These are phyloP conservation scores for Umbelopsis ramanniana DNA, from an alignment of 192 early-diverging fungal genomes.

Conservation along the genomic window DNA sequence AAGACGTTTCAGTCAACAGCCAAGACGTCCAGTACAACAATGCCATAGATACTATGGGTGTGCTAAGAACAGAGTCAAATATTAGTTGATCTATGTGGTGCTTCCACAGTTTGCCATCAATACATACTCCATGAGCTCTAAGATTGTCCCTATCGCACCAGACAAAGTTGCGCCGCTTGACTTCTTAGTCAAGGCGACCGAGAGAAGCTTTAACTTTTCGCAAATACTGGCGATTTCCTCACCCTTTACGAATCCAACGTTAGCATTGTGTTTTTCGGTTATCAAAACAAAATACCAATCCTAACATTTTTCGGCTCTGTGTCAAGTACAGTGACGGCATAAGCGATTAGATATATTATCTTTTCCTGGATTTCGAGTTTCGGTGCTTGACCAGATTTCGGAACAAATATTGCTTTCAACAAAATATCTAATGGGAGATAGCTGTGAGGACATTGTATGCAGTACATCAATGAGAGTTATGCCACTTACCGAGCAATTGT, in stretches of 20 bases:
- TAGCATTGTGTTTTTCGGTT: too few species aligned
- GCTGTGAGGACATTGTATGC: not conserved
- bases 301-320: conserved; percentile 34
- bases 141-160: conserved; percentile 26
- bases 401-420: conserved; percentile 54
- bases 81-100: not conserved
- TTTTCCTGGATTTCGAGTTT: conserved; percentile 61
- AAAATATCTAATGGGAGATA: conserved; percentile 44
- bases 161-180: conserved; percentile 18
- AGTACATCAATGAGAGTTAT: not conserved
- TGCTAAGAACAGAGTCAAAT: conserved; percentile 32
- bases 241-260: not conserved
- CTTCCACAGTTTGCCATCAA: not conserved
- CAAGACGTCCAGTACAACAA: conserved; percentile 67
- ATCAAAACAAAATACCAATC: not conserved
- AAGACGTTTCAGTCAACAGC: conserved; percentile 63
- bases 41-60: conserved; percentile 60
- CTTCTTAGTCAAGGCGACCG: conserved; percentile 10
- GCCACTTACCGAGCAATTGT: conserved; percentile 37
- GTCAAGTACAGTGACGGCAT: conserved; percentile 52
- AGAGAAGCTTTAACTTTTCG: conserved; percentile 7
- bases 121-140: conserved; percentile 19
- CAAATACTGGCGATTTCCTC: not conserved
- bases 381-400: conserved; percentile 44
- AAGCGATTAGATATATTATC: conserved; percentile 54